These are phyloP conservation scores for Dillenia turbinata DNA, from an alignment of 164 flowering plant genomes.

Conservation along the genomic window DNA sequence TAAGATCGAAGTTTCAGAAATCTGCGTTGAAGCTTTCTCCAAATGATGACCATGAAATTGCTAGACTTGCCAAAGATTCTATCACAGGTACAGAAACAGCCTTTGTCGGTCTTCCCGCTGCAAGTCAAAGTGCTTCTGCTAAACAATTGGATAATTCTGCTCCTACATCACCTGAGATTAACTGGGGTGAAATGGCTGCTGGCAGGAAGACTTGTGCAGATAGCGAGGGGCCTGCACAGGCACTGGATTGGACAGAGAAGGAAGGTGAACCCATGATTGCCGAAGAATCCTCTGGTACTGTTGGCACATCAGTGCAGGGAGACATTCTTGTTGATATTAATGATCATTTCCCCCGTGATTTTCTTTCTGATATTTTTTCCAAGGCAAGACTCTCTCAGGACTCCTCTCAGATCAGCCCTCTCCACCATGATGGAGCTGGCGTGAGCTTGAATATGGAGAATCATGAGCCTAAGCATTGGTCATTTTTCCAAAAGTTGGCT, in stretches of 20 bases:
- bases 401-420: slow-evolving; percentile 27
- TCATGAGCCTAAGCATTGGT: slow-evolving; percentile 90
- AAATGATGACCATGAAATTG: slow-evolving; percentile 9
- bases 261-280: slow-evolving; percentile 25
- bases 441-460: slow-evolving; percentile 82
- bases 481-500: slow-evolving; percentile 84
- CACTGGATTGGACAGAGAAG: slow-evolving; percentile 27
- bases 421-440: slow-evolving; percentile 63
- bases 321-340: slow-evolving; percentile 82
- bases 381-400: slow-evolving; percentile 44
- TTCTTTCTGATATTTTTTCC: slow-evolving; percentile 81
- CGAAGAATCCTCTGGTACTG: slow-evolving; percentile 21
- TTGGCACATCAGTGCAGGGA: slow-evolving; percentile 31
- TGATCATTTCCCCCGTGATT: slow-evolving; percentile 83
- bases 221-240: slow-evolving; percentile 14
- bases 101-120: slow-evolving; percentile 15
- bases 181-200: slow-evolving; percentile 27
- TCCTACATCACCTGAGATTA: slow-evolving; percentile 24
- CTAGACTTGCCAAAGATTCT: slow-evolving; percentile 8
- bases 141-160: slow-evolving; percentile 29
- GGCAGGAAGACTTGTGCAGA: slow-evolving; percentile 14
- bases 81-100: slow-evolving; percentile 14
- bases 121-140: slow-evolving; percentile 16
- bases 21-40: slow-evolving; percentile 17
- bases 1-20: slow-evolving; percentile 20